These are phyloP conservation scores for Takakia lepidozioides DNA, from an alignment of 225 moss, liverwort and hornwort genomes.

Conservation along the genomic window DNA sequence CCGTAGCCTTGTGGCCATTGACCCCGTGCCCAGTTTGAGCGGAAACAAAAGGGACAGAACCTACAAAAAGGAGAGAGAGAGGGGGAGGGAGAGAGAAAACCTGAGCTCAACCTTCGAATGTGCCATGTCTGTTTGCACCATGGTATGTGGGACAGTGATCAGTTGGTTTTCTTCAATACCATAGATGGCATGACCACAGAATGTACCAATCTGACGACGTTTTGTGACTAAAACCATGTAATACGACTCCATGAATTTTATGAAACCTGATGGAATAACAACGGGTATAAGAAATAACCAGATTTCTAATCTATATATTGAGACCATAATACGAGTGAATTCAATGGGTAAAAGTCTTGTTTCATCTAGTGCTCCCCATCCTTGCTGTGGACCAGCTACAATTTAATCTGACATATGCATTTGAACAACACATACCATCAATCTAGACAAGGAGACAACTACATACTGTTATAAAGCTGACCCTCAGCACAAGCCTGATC, in stretches of 20 bases:
- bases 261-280: conserved; percentile 46
- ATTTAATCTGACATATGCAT: no score
- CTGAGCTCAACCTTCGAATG: conserved; percentile 64
- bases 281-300: neutral
- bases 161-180: conserved; percentile 69
- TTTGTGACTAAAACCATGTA: conserved; percentile 86
- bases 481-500: no score
- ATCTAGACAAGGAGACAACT: neutral
- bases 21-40: no score
- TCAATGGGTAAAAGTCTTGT: no score
- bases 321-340: no score
- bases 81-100: conserved; percentile 25
- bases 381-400: no score
- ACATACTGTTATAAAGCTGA: no score
- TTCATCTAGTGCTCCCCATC: no score
- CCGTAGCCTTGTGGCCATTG: no score
- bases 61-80: conserved; percentile 1
- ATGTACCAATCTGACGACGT: conserved; percentile 69
- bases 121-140: conserved; percentile 71
- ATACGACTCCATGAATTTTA: conserved; percentile 70
- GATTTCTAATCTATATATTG: neutral
- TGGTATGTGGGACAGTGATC: conserved; percentile 61
- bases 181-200: conserved; percentile 87
- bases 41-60: no score
- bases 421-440: no score